Evolutionary conservation across 208 protist genomes (phyloP).

Genomic region (Naegleria fowleri): DNA sequence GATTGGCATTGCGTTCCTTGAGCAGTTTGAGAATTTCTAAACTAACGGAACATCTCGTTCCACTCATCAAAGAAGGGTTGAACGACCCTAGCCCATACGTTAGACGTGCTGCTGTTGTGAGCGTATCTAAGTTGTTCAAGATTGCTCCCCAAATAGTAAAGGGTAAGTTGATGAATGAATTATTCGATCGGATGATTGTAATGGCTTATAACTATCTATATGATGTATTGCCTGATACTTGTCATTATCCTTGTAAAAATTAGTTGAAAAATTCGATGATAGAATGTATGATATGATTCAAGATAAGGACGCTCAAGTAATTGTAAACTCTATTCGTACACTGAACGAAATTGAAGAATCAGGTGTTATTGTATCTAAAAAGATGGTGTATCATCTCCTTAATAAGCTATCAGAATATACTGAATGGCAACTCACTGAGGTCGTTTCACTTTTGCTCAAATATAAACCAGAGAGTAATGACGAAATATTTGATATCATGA

Average conservation of each 20-base stretch:
- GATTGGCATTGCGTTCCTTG: conserved; percentile 83
- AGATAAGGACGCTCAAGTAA: conserved; percentile 76
- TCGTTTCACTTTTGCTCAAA: conserved; percentile 59
- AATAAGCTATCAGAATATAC: conserved; percentile 65
- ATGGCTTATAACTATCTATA: neutral
- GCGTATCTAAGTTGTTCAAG: conserved; percentile 65
- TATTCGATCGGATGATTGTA: neutral
- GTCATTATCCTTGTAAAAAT: neutral
- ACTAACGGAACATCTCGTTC: conserved; percentile 69
- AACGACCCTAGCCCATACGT: conserved; percentile 81
- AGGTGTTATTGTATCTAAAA: conserved; percentile 52
- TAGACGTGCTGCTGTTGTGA: conserved; percentile 79
- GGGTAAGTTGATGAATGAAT: neutral
- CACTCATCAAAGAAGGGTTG: conserved; percentile 62
- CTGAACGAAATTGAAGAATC: conserved; percentile 64
- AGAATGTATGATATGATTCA: conserved; percentile 57
- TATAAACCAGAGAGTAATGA: conserved; percentile 63
- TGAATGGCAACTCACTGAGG: conserved; percentile 71
- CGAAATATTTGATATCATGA: conserved; percentile 82
- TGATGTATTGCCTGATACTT: neutral
- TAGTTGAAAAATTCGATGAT: conserved; percentile 31
- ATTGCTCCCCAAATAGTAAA: conserved; percentile 54
- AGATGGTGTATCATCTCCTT: conserved; percentile 67
- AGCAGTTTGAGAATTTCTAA: conserved; percentile 57
- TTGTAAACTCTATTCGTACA: conserved; percentile 61